A percentile compares a stretch with the other conserved stretches of the same genome.
phyloP scores from a whole-genome alignment of 371 early-diverging fungal species.

The Mortierella sp. region DNA sequence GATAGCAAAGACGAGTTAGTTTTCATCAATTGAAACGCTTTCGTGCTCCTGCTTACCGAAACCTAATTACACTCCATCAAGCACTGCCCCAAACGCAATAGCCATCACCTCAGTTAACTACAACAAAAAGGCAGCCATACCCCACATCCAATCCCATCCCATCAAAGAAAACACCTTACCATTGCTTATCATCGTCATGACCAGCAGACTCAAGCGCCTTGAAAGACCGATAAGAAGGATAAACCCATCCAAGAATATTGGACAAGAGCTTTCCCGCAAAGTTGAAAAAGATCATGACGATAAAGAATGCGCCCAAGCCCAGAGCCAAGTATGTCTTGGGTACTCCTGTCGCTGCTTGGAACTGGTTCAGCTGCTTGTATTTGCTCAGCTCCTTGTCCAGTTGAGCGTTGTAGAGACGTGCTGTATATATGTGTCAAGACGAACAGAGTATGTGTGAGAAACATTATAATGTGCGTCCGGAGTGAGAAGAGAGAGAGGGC shows the following conservation, averaged over 20 bases:
- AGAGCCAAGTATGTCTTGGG: constrained; percentile 84
- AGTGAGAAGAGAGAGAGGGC: no score
- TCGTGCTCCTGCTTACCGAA: background rate
- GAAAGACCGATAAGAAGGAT: constrained; percentile 93
- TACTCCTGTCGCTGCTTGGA: constrained; percentile 80
- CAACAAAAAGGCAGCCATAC: background rate
- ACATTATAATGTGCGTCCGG: background rate
- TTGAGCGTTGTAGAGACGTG: constrained; percentile 54
- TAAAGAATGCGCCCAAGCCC: constrained; percentile 67
- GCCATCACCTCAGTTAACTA: background rate
- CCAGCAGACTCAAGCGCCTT: constrained; percentile 85
- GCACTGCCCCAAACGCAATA: background rate
- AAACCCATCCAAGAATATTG: constrained; percentile 87
- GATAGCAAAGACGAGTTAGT: background rate
- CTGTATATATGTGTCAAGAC: background rate
- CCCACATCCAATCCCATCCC: background rate
- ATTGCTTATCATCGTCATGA: constrained; percentile 88
- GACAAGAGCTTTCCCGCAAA: constrained; percentile 81
- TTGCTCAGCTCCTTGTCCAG: constrained; percentile 82
- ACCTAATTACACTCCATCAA: background rate
- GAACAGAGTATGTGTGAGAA: background rate
- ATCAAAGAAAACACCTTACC: constrained; percentile 60
- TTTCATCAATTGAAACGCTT: background rate
- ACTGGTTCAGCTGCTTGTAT: constrained; percentile 66
- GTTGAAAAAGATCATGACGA: constrained; percentile 88